phyloP scores from a whole-genome alignment of 1,284 basidiomycete genomes.

The Coriolopsis trogii region DNA sequence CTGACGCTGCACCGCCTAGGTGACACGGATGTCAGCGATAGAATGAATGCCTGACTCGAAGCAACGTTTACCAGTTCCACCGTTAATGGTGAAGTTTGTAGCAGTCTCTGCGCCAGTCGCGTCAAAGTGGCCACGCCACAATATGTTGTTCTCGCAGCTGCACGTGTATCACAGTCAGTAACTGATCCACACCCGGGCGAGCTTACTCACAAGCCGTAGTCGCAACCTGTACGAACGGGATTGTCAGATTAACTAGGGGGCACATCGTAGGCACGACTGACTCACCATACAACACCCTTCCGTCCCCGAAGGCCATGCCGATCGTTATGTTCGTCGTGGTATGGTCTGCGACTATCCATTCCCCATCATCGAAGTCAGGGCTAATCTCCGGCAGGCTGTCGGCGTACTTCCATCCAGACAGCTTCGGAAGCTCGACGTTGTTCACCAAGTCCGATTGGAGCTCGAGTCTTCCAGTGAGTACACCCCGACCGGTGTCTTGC shows the following conservation, averaged over 20 bases:
- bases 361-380: conserved; percentile 55
- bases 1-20: conserved; percentile 73
- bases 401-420: conserved; percentile 68
- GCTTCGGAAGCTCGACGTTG: conserved; percentile 36
- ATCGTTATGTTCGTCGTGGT: conserved; percentile 73
- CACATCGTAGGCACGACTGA: too few relatives aligned
- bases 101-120: conserved; percentile 59
- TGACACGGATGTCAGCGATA: background rate
- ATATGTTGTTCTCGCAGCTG: conserved; percentile 77
- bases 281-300: conserved; percentile 63
- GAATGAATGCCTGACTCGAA: background rate
- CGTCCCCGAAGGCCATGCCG: conserved; percentile 72
- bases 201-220: conserved; percentile 73
- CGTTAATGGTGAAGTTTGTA: conserved; percentile 78
- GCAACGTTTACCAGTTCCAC: conserved; percentile 63
- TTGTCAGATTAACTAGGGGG: too few relatives aligned
- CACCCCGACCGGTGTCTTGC: conserved; percentile 8
- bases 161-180: background rate
- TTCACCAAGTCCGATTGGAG: conserved; percentile 18
- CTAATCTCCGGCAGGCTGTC: conserved; percentile 74
- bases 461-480: conserved; percentile 29
- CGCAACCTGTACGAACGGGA: too few relatives aligned
- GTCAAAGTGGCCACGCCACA: conserved; percentile 82
- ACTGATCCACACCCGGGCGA: background rate
- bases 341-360: conserved; percentile 69